These are phyloP conservation scores for Taxawa tesnikishii DNA, from an alignment of 2,329 filamentous ascomycete species.

Conservation along the genomic window DNA sequence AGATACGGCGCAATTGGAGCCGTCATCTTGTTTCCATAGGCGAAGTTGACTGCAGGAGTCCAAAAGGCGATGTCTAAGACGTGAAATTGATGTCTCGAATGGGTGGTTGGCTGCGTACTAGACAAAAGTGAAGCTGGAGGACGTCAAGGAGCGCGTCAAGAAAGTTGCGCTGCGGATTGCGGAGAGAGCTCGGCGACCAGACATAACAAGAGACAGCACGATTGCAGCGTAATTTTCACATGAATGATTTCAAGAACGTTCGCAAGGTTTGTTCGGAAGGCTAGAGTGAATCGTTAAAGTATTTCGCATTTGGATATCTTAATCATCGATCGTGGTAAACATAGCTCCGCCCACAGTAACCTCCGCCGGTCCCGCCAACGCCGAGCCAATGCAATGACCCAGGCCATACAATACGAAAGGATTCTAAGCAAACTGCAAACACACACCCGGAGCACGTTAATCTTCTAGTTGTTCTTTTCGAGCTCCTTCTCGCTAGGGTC, in stretches of 20 bases:
- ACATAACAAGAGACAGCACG: no score
- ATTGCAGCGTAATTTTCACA: no score
- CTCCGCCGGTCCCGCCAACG: conserved; percentile 3
- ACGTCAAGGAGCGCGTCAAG: not conserved
- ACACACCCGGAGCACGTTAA: conserved; percentile 5
- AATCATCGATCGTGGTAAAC: not conserved
- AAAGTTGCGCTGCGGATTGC: not conserved
- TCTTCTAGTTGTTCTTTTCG: conserved; percentile 61
- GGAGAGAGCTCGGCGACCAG: not conserved
- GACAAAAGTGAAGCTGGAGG: no score
- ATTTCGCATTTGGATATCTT: not conserved
- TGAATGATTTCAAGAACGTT: no score
- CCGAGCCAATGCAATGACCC: conserved; percentile 5
- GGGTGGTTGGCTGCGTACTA: no score
- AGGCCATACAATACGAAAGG: conserved; percentile 1
- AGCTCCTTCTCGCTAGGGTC: conserved; percentile 92
- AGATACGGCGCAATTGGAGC: conserved; percentile 50
- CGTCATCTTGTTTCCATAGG: conserved; percentile 57
- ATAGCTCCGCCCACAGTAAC: not conserved
- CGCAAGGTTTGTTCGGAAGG: no score
- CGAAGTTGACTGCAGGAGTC: not conserved
- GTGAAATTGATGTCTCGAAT: not conserved
- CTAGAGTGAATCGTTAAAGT: no score
- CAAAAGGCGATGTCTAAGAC: no score
- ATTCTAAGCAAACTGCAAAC: conserved; percentile 5